Evolutionary conservation across 1,284 basidiomycete species (phyloP), one percentile per base, ranked within the genome.

Genomic region (Meira miltonrushii): DNA sequence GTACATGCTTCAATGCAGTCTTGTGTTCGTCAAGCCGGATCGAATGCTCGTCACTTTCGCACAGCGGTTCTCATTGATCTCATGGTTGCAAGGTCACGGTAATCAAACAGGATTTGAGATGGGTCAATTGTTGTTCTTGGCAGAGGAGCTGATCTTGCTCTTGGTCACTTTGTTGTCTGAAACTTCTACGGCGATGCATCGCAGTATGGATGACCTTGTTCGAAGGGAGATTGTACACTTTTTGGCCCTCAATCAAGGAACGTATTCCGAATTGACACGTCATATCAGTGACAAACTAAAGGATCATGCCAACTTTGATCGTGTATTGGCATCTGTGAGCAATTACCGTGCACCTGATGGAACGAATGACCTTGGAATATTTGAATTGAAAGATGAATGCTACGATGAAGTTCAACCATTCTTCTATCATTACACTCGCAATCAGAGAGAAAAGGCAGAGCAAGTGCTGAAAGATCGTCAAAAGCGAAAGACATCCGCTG

Each of bases 371-470:
- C 84, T 84, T 1, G 95, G 95, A 0, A 82, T 86, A 39, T 98
- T 96, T 80, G 87, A 92, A 68, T 84, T 98, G 60, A 88, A 87
- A 73, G 85, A 91, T 37, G 89, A 89, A 69, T 83, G 82, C 28
- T 92, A 86, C 75, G 87, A 87, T 64, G 88, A 96, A 66, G 88
- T 98, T 64, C 89, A 97, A 72, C 92, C 93, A 0, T 95, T 92
- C 81, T 97, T 94, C 82, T 90, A 88, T 76, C 92, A 97, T 75
- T 98, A 95, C 79, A 88, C 90, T 11, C 85, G 93, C 37, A 98
- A 98, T 79, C 89, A 92, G 75, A 85, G 92, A 46, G 91, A 96
- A 72, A 90, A 93, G 74, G 93, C 92, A n/a, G 91, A 94, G 69
- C 84, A 84, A 38, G 84, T 89, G 6, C 81, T 97, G 47, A 82